Evolutionary conservation across 176 grass and related monocot species (phyloP), one percentile per base, ranked within the genome.

Genomic region (Triticum urartu): DNA sequence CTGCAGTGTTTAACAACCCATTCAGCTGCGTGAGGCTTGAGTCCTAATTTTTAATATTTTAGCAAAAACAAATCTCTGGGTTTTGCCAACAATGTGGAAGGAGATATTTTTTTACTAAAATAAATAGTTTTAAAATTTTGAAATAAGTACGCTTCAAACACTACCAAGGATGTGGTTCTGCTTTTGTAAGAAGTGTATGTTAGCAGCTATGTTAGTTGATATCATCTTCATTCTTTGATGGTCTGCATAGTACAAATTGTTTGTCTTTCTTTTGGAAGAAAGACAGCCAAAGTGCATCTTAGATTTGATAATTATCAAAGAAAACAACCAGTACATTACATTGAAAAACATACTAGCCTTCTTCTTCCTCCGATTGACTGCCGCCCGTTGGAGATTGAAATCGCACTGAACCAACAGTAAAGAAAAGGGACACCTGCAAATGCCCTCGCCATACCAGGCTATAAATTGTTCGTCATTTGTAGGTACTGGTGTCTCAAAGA

Each of bases 401-500:
- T 48, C 4, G 45, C 45, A 52, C 48, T 17, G 48, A 52, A 17
- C 14, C 48, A 52, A 52, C 48, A 17, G 5, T 17, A 17, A 52
- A 52, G 48, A 2, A 52, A 17, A 52, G 48, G 15, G 48, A 52
- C 14, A 17, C 48, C 15, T 17, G 14, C 48, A 52, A 52, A 52
- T 52, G 48, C 48, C 14, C 48, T 52, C 5, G 48, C 48, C 48
- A 6, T 52, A 17, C 14, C 48, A 52, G 48, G 48, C 48, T 52
- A 17, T 30, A 7, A 11, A 75, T 68, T 45, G 10, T n/a, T 59
- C 0, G 34, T 47, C 43, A 32, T 80, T 72, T 90, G 42, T 64
- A 98, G 96, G 82, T 94, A 94, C 75, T 98, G 93, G 91, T 92
- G 84, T 74, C 93, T 98, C 21, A 98, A 98, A 78, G 91, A 98